These are phyloP conservation scores for Populus hybrid DNA, from an alignment of 441 rosid species.

Conservation along the genomic window DNA sequence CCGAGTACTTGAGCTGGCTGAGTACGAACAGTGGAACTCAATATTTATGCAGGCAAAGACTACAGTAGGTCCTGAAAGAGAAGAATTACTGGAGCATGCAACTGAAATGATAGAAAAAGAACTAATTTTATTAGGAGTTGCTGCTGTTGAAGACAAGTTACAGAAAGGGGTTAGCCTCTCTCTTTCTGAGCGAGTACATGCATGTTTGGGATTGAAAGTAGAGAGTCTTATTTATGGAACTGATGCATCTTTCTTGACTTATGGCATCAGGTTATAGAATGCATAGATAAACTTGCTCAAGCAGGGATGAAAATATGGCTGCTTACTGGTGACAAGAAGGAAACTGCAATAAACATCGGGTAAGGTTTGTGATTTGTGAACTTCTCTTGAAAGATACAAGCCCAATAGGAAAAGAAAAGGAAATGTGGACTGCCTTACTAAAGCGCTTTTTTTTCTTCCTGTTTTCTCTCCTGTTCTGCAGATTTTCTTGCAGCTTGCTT, in stretches of 20 bases:
- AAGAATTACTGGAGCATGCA: conserved; percentile 55
- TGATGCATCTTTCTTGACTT: neutral
- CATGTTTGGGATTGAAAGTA: neutral
- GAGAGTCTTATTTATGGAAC: neutral
- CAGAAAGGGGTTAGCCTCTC: conserved; percentile 66
- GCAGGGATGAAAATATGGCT: conserved; percentile 82
- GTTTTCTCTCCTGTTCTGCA: conserved; percentile 23
- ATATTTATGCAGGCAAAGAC: conserved; percentile 58
- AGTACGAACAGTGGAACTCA: conserved; percentile 53
- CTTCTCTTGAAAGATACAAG: neutral
- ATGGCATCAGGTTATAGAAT: conserved; percentile 58
- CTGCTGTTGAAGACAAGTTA: conserved; percentile 77
- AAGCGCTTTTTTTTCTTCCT: neutral
- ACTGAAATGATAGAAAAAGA: conserved; percentile 70
- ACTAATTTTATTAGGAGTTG: conserved; percentile 60
- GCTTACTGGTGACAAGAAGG: conserved; percentile 81
- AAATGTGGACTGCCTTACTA: neutral
- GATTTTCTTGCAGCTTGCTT: conserved; percentile 75
- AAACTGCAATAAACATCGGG: conserved; percentile 88
- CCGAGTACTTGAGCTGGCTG: conserved; percentile 38
- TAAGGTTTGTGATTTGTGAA: conserved; percentile 17
- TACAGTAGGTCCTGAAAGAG: conserved; percentile 62
- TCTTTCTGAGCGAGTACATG: neutral
- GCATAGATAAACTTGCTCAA: conserved; percentile 85
- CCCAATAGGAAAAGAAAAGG: neutral